phyloP scores from a whole-genome alignment of 352 stramenopile genomes.

The Globisporangium parvum region DNA sequence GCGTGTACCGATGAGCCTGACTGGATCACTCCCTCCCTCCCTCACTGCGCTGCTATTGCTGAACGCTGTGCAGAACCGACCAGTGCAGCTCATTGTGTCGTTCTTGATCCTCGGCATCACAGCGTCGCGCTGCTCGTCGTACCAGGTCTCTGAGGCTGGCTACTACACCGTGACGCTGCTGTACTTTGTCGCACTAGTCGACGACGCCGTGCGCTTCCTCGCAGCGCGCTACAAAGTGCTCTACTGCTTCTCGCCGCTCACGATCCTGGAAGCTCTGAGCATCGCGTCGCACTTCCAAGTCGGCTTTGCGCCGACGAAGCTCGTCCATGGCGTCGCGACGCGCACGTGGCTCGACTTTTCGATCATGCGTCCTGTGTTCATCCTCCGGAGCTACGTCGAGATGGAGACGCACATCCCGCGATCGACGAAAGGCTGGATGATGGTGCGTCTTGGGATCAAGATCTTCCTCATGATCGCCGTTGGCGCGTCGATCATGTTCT shows the following conservation, averaged over 20 bases:
- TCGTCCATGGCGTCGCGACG: constrained; percentile 44
- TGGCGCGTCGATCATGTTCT: constrained; percentile 78
- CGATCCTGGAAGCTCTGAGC: constrained; percentile 68
- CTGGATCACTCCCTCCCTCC: background rate
- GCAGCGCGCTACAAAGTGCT: constrained; percentile 75
- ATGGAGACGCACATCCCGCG: constrained; percentile 74
- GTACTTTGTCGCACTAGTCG: constrained; percentile 52
- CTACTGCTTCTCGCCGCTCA: constrained; percentile 69
- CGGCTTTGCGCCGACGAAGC: constrained; percentile 60
- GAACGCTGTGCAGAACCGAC: constrained; percentile 43
- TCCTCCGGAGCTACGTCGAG: constrained; percentile 75
- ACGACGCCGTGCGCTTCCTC: constrained; percentile 74
- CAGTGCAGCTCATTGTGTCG: constrained; percentile 70
- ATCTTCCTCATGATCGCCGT: constrained; percentile 83
- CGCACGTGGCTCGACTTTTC: constrained; percentile 84
- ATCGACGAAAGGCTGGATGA: constrained; percentile 77
- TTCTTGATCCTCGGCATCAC: constrained; percentile 65
- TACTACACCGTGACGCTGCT: constrained; percentile 67
- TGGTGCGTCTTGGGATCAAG: constrained; percentile 67
- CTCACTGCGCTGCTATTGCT: background rate
- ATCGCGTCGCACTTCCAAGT: constrained; percentile 70
- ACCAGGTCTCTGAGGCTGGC: constrained; percentile 53
- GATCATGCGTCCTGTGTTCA: constrained; percentile 79
- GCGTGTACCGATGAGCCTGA: constrained; percentile 2
- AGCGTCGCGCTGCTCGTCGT: constrained; percentile 62